Evolutionary conservation across 768 basidiomycete species (phyloP).

Genomic region (Pleurotus pulmonarius): DNA sequence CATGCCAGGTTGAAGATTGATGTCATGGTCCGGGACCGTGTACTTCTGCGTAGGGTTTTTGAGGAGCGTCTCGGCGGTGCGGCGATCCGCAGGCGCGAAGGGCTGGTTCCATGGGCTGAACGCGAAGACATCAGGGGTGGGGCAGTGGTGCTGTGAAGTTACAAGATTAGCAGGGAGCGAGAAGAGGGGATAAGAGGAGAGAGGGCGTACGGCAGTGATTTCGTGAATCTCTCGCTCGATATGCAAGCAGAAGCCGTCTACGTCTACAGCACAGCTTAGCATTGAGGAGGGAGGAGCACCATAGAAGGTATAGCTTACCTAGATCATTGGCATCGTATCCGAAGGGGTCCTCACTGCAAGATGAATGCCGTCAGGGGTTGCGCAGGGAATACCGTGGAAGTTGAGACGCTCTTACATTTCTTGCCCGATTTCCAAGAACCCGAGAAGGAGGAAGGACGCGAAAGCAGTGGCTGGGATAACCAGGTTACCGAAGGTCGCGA

Average conservation of each 20-base stretch:
- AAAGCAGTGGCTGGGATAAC: slow-evolving; percentile 66
- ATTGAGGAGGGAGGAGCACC: not conserved
- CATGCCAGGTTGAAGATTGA: slow-evolving; percentile 25
- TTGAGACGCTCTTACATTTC: slow-evolving; percentile 42
- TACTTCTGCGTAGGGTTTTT: slow-evolving; percentile 32
- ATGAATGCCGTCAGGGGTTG: slow-evolving; percentile 4
- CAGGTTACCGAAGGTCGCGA: slow-evolving; percentile 33
- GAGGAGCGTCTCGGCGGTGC: slow-evolving; percentile 52
- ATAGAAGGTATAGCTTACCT: slow-evolving; percentile 29
- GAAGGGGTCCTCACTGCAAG: slow-evolving; percentile 59
- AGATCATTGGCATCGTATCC: slow-evolving; percentile 67
- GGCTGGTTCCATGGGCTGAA: slow-evolving; percentile 64
- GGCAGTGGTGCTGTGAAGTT: slow-evolving; percentile 46
- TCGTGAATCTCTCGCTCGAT: slow-evolving; percentile 69
- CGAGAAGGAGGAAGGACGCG: slow-evolving; percentile 58
- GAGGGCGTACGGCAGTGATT: slow-evolving; percentile 53
- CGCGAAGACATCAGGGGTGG: slow-evolving; percentile 48
- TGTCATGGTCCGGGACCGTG: slow-evolving; percentile 20
- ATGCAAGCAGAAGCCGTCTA: slow-evolving; percentile 65
- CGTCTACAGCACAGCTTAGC: slow-evolving; percentile 30
- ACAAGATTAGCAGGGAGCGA: slow-evolving; percentile 6
- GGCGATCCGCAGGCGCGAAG: slow-evolving; percentile 61
- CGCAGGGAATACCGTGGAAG: no score
- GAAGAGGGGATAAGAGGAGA: not conserved
- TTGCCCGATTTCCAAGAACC: slow-evolving; percentile 67